Percentiles rank a stretch among this genome's conserved stretches.
phyloP scores from a whole-genome alignment of 345 rosid species.

The Rhodamnia rubescens region DNA sequence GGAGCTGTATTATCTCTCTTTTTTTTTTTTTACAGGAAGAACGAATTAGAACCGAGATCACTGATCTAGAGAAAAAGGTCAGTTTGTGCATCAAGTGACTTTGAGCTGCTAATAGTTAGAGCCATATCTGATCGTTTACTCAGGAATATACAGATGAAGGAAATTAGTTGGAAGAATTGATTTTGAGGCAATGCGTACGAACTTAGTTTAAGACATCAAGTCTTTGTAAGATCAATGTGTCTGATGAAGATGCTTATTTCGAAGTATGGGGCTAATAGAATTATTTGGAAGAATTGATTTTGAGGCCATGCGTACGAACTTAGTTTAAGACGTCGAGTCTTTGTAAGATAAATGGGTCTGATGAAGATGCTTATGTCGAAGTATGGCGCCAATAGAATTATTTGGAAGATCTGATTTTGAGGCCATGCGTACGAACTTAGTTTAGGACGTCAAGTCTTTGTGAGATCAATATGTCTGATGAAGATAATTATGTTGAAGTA shows the following conservation, averaged over 20 bases:
- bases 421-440: no score
- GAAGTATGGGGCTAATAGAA: neutral
- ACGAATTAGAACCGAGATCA: constrained; percentile 29
- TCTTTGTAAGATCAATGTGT: neutral
- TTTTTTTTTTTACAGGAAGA: constrained; percentile 24
- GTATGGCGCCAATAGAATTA: neutral
- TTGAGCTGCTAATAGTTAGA: neutral
- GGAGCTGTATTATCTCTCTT: neutral
- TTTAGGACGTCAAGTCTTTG: neutral
- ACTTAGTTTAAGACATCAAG: no score
- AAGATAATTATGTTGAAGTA: neutral
- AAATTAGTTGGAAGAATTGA: neutral
- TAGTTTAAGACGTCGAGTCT: neutral
- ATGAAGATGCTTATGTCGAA: neutral
- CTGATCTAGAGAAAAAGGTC: constrained; percentile 42
- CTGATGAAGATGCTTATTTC: neutral
- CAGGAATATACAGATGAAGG: neutral
- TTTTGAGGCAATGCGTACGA: neutral
- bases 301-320: neutral
- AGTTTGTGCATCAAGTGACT: neutral
- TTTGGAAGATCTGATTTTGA: no score
- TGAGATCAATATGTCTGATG: neutral
- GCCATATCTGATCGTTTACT: neutral
- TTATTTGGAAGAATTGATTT: neutral
- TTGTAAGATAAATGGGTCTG: neutral